phyloP scores from a whole-genome alignment of 192 early-diverging fungal species.

The Coemansia nantahalensis region DNA sequence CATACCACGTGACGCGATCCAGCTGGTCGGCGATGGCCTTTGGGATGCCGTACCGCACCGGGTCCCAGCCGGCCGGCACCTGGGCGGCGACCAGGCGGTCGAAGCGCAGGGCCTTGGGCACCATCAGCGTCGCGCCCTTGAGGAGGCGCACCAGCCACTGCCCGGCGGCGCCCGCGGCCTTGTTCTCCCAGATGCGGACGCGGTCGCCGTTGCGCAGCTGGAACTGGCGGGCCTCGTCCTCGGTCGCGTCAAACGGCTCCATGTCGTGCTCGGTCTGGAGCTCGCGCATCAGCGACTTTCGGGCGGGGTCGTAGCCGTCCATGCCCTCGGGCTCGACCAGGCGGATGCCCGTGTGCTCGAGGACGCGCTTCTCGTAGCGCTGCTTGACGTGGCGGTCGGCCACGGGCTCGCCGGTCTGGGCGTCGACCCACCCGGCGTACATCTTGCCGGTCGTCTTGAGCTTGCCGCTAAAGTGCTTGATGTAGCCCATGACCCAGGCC shows the following conservation, averaged over 20 bases:
- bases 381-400: slow-evolving; percentile 80
- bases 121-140: slow-evolving; percentile 82
- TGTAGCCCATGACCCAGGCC: slow-evolving; percentile 96
- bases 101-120: slow-evolving; percentile 92
- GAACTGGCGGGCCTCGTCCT: slow-evolving; percentile 87
- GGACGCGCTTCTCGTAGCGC: slow-evolving; percentile 86
- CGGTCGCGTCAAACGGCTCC: slow-evolving; percentile 80
- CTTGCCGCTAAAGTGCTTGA: slow-evolving; percentile 83
- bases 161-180: slow-evolving; percentile 39
- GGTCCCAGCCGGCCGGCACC: slow-evolving; percentile 92
- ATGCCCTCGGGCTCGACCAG: slow-evolving; percentile 86
- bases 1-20: slow-evolving; percentile 87
- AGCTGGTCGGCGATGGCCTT: slow-evolving; percentile 86
- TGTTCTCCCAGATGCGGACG: slow-evolving; percentile 54
- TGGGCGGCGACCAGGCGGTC: slow-evolving; percentile 87
- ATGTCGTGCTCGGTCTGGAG: slow-evolving; percentile 85
- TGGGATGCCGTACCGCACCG: slow-evolving; percentile 87
- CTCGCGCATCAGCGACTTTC: slow-evolving; percentile 84
- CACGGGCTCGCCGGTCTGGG: slow-evolving; percentile 79
- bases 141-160: slow-evolving; percentile 74
- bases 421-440: slow-evolving; percentile 94
- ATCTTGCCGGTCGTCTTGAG: slow-evolving; percentile 61
- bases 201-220: slow-evolving; percentile 77
- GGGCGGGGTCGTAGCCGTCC: slow-evolving; percentile 85
- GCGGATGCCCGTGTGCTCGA: slow-evolving; percentile 90